A percentile compares a stretch with the other conserved stretches of the same genome.
These are phyloP conservation scores for Cytospora paraplurivora DNA, from an alignment of 2,329 filamentous ascomycete genomes.

Conservation along the genomic window DNA sequence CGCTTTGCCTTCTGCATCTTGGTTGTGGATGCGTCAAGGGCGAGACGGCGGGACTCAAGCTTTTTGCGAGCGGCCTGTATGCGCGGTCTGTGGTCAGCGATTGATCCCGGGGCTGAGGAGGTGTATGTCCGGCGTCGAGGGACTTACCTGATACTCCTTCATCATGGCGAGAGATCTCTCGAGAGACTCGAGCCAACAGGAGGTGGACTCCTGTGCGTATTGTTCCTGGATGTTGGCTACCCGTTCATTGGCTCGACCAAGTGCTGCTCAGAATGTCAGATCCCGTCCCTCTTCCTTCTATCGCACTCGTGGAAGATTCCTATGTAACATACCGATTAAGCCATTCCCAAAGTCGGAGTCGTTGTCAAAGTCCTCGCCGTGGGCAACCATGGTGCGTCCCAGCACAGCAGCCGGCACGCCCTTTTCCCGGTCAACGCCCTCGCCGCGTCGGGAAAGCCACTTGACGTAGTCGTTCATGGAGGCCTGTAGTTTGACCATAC, in stretches of 20 bases:
- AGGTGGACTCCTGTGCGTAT: conserved; percentile 76
- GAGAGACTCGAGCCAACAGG: conserved; percentile 87
- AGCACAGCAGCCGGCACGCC: conserved; percentile 76
- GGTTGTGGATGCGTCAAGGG: conserved; percentile 84
- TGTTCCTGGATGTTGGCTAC: conserved; percentile 83
- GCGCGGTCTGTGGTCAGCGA: background rate
- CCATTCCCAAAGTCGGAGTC: conserved; percentile 92
- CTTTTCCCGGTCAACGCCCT: conserved; percentile 82
- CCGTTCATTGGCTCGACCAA: conserved; percentile 86
- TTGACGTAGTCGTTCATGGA: conserved; percentile 87
- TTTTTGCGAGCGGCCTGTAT: conserved; percentile 79
- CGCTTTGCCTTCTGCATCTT: conserved; percentile 94
- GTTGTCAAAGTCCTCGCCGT: conserved; percentile 89
- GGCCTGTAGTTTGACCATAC: conserved; percentile 86
- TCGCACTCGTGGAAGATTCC: background rate
- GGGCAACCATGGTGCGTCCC: conserved; percentile 80
- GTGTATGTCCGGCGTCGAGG: background rate
- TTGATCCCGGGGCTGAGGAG: background rate
- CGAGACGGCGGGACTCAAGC: conserved; percentile 84
- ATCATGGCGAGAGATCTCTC: conserved; percentile 89
- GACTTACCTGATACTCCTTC: conserved; percentile 90
- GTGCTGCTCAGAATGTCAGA: conserved; percentile 47
- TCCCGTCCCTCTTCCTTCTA: background rate
- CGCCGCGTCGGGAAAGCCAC: conserved; percentile 80
- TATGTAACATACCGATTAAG: conserved; percentile 62